Evolutionary conservation across 495 filamentous ascomycete genomes (phyloP), one percentile per base, ranked within the genome.

Genomic region (Aeminium ludgeri): DNA sequence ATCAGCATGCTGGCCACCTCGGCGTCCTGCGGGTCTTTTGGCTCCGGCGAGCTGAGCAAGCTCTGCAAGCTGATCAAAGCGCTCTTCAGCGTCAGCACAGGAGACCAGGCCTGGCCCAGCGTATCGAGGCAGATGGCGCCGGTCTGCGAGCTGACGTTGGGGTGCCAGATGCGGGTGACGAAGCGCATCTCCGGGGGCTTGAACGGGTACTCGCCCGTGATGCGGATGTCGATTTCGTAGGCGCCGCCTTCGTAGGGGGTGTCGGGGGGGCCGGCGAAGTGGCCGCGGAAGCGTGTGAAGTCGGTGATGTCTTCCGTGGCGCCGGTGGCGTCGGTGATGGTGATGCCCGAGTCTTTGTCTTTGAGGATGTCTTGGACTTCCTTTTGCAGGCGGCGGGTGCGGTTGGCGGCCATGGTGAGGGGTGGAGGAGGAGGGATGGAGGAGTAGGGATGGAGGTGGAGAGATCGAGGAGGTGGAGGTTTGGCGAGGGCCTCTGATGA

Each of bases 121-220:
- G 86, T 97, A 54, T 97, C 89, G 34, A 97, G 78, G 58, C 89
- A 97, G 55, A 97, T 97, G 15, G 89, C 91, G 13, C 89, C 89
- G 36, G 89, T 97, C 59, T 93, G 82, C 53, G 79, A 86, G 69
- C 78, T 86, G 61, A 97, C 74, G 60, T 97, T 97, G 27, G 89
- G 89, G 62, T 97, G 89, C 91, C 91, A 97, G 43, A 97, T 78
- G 59, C 80, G 91, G 51, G 91, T 97, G 49, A 80, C 72, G 48
- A 97, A 96, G 56, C 76, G 81, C 84, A 96, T 95, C 27, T 74
- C 59, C 8, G 91, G 89, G 10, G 89, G 86, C 32, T 80, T 74
- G 63, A 97, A 97, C 1, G 89, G 89, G 55, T 97, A 97, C 41
- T 87, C 85, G 33, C 66, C 69, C 1, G 86, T 86, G 34, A 97